A percentile compares a stretch with the other conserved stretches of the same genome.
Evolutionary conservation across 139 green algal genomes (phyloP).

Genomic region (Chlorella vulgaris): DNA sequence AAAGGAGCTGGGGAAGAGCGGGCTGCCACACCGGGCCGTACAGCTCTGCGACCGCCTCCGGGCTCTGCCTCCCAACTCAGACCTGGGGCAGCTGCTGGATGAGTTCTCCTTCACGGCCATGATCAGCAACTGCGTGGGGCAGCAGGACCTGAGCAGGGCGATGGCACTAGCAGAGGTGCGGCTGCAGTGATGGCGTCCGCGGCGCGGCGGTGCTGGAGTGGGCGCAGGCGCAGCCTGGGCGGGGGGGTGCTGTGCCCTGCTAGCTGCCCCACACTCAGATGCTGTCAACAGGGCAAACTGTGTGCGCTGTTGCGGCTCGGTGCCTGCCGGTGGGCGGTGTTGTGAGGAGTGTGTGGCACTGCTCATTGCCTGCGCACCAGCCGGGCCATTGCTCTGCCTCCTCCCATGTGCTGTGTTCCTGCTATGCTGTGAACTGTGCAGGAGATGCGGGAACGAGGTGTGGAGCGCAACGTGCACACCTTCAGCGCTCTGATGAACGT

Average conservation of each 20-base stretch:
- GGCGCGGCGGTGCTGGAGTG: neutral
- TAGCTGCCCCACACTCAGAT: too few relatives aligned
- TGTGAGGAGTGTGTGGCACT: too few relatives aligned
- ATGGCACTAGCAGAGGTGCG: constrained; percentile 52
- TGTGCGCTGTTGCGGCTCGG: too few relatives aligned
- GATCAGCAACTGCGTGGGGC: constrained; percentile 62
- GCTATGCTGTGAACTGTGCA: too few relatives aligned
- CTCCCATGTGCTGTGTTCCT: neutral
- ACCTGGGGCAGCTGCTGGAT: constrained; percentile 64
- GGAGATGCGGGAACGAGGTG: constrained; percentile 63
- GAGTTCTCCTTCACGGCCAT: constrained; percentile 84
- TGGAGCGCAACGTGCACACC: constrained; percentile 74
- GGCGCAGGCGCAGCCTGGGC: neutral
- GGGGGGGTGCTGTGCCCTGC: too few relatives aligned
- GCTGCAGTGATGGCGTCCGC: neutral
- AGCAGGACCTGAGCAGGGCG: constrained; percentile 53
- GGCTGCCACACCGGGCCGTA: constrained; percentile 30
- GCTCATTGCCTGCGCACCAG: too few relatives aligned
- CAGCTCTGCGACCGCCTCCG: constrained; percentile 28
- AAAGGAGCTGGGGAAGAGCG: constrained; percentile 70
- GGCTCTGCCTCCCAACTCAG: constrained; percentile 1
- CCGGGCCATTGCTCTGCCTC: neutral
- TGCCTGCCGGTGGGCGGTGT: too few relatives aligned
- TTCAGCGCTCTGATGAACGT: constrained; percentile 75
- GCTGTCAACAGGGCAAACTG: too few relatives aligned